Evolutionary conservation across 139 green algal genomes (phyloP), one percentile per base, ranked within the genome.

Genomic region (Chlorella sp.): DNA sequence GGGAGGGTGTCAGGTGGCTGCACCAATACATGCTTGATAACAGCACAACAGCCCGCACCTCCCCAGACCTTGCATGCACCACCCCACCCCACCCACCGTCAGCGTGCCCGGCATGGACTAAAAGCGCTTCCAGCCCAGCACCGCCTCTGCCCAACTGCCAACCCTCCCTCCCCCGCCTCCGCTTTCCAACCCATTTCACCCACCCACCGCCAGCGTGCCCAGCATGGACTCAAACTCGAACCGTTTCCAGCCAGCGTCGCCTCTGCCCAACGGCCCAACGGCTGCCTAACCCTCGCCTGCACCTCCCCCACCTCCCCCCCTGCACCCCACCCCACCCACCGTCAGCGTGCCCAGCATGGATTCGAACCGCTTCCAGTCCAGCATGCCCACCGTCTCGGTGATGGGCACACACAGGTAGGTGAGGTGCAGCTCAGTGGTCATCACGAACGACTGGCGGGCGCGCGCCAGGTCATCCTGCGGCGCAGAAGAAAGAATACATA

Each of bases 351-450:
- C 39, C 22, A 93, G 36, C 26, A 85, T 85, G 73, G 37, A 22
- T 21, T 78, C 83, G 32, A 94, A 82, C 34, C 75, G 77, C 53
- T 40, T 48, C 91, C 92, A 92, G 73, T 94, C 85, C 15, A 83
- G 42, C 34, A 37, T 30, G 30, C 83, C 64, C 40, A 97, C 57
- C 19, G 95, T 90, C 73, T 96, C 89, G 21, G 88, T 93, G 0
- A 95, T 61, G 28, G 95, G 96, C 22, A 96, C 97, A 73, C 98
- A 92, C 39, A 99, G 92, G 92, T 95, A 99, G 28, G 95, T 96
- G 40, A 98, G 93, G 93, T 99, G 97, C 75, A 99, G 94, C 90
- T 99, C 97, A 12, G 93, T 95, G 60, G 93, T 87, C 91, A 98
- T 85, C 80, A 96, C 94, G 86, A 98, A 93, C 0, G 78, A 85